Base-by-base conservation (phyloP, 257 asterid species). In the Nicotiana knightiana region DNA sequence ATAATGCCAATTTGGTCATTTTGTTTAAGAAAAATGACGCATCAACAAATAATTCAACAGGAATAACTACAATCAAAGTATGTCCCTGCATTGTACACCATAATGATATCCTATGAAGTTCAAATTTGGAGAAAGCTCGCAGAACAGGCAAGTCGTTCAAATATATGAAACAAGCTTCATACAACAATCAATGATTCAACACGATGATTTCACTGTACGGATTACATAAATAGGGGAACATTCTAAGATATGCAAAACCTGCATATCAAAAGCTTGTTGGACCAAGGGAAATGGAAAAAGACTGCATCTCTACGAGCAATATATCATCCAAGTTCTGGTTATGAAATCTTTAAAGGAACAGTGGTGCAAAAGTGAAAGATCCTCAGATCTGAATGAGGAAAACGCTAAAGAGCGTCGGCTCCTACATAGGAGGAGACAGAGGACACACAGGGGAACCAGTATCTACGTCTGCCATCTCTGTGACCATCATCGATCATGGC, bases 361-460 rank as follows among this genome's bases (percentile, higher is more conserved):
- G 35, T 11, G 15, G 26, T 28, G 24, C 73, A 37, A 2, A 66
- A 62, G 58, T 2, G 15, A 62, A 0, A 35, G 62, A 33, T 61
- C 43, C 0, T 68, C 73, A 54, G 11, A 80, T 10, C 64, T 64
- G 83, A 66, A 64, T 24, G 53, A 71, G 59, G 78, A 71, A 73
- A 73, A 51, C 16, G 26, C 63, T 75, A 75, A 75, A 75, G 63
- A 7, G 63, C 4, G 63, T 83, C 85, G 3, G 85, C 24, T 3
- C 85, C 85, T n/a, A 21, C 76, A 76, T 62, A 83, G 28, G 85
- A 32, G 63, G 85, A 83, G 32, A 83, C 48, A 51, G 85, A 77
- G 18, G 83, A 66, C 51, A 81, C 83, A 66, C 83, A 96, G 3
- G 99, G 99, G 71, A 96, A 93, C 99, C 98, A 93, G 86, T 96